Evolutionary conservation across 164 flowering plant genomes (phyloP).

Genomic region (Berberis vulgaris): DNA sequence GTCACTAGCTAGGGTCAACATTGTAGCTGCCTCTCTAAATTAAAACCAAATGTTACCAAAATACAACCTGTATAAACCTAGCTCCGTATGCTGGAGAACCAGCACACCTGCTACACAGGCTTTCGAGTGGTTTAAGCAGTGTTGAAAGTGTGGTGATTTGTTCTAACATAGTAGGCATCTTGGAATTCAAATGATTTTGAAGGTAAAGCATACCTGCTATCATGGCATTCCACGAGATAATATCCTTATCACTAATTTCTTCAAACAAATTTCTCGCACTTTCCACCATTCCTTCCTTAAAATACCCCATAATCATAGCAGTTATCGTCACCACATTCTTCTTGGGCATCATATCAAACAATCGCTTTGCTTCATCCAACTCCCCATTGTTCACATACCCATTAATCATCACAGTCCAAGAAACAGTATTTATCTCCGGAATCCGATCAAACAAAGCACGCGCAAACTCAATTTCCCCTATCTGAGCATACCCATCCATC

Average conservation of each 20-base stretch:
- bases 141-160: too few relatives aligned
- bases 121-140: too few relatives aligned
- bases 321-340: conserved; percentile 34
- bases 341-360: conserved; percentile 34
- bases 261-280: conserved; percentile 33
- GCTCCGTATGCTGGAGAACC: too few relatives aligned
- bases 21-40: too few relatives aligned
- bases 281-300: conserved; percentile 38
- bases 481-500: conserved; percentile 40
- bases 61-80: too few relatives aligned
- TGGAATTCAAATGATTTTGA: neutral
- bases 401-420: conserved; percentile 52
- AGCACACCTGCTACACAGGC: too few relatives aligned
- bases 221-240: conserved; percentile 42
- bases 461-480: conserved; percentile 34
- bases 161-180: neutral
- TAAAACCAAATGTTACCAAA: too few relatives aligned
- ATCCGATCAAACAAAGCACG: conserved; percentile 30
- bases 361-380: conserved; percentile 26
- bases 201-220: conserved; percentile 28
- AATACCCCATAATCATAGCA: conserved; percentile 41
- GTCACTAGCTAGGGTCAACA: too few relatives aligned
- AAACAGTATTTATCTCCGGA: conserved; percentile 29
- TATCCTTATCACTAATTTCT: conserved; percentile 25
- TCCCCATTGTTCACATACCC: conserved; percentile 40